phyloP scores from a whole-genome alignment of 371 early-diverging fungal genomes.

The Blastocladiella emersonii region DNA sequence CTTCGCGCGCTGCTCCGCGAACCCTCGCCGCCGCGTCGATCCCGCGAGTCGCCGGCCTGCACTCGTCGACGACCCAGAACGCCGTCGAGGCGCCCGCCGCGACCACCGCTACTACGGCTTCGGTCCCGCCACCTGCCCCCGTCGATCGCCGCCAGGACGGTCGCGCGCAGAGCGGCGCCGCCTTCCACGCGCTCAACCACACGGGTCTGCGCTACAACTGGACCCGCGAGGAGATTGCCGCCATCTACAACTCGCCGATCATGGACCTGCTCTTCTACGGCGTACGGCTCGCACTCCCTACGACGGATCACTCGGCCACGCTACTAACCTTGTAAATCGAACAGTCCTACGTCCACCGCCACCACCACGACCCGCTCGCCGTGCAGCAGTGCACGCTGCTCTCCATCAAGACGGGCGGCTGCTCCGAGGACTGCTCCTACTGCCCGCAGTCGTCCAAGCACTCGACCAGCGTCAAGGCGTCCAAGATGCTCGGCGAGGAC shows the following conservation, averaged over 20 bases:
- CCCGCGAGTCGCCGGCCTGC: too few species aligned
- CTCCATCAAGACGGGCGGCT: constrained; percentile 80
- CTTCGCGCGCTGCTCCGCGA: too few species aligned
- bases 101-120: too few species aligned
- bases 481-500: constrained; percentile 55
- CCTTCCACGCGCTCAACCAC: background rate
- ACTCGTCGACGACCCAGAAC: too few species aligned
- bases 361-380: constrained; percentile 50
- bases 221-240: constrained; percentile 57
- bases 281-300: background rate
- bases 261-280: constrained; percentile 61
- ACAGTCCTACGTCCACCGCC: constrained; percentile 63
- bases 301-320: too few species aligned
- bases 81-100: too few species aligned
- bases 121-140: background rate
- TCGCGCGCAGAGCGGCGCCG: background rate
- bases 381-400: constrained; percentile 73
- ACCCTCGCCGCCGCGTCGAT: too few species aligned
- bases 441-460: constrained; percentile 71
- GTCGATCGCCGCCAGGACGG: background rate
- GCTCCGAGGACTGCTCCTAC: constrained; percentile 74
- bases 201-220: constrained; percentile 45
- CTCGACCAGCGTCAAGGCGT: constrained; percentile 55
- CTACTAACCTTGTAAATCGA: background rate
- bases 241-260: constrained; percentile 64